Evolutionary conservation across 2,329 filamentous ascomycete species (phyloP), one percentile per base, ranked within the genome.

Genomic region (Fonsecaea nubica): DNA sequence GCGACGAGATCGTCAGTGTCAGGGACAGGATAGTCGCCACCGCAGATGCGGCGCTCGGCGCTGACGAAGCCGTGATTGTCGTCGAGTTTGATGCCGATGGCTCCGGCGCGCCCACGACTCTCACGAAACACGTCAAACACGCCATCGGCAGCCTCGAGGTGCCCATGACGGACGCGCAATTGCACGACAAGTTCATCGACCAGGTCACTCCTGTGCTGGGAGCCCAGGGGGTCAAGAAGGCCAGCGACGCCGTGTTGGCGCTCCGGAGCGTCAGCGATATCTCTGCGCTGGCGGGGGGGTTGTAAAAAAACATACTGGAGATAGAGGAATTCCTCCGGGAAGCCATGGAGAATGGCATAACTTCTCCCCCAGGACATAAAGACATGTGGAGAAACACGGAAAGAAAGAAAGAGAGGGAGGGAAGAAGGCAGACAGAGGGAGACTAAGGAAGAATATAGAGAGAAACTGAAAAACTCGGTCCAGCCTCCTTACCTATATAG

Each of bases 181-280:
- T 86, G 38, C 76, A 78, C 63, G 78, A 76, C 57, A 86, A 86
- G 72, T 86, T 86, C 59, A 64, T 82, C 25, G 82, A 83, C 67
- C 83, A 86, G 68, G 80, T 79, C 38, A 68, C 73, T 4, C 71
- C 75, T 2, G 77, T 83, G 21, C 71, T 85, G n/a, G 82, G 82
- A 0, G 60, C 74, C 3, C 70, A 75, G 1, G 73, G 74, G 38
- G 77, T 78, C 0, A 72, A 76, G 35, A 76, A 71, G 30, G 78
- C 78, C 4, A 79, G 77, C 65, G 64, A 73, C 33, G 38, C 69
- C 66, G 76, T 72, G 45, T 75, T 73, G 74, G 71, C 71, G 36
- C 76, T 80, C 54, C 75, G 74, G 59, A 73, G 72, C 9, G 75
- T 77, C 48, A 70, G 71, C 4, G 75, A 77, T 62, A 69, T 77